Evolutionary conservation across 2,329 filamentous ascomycete genomes (phyloP), one percentile per base, ranked within the genome.

Genomic region (Grosmannia clavigera): DNA sequence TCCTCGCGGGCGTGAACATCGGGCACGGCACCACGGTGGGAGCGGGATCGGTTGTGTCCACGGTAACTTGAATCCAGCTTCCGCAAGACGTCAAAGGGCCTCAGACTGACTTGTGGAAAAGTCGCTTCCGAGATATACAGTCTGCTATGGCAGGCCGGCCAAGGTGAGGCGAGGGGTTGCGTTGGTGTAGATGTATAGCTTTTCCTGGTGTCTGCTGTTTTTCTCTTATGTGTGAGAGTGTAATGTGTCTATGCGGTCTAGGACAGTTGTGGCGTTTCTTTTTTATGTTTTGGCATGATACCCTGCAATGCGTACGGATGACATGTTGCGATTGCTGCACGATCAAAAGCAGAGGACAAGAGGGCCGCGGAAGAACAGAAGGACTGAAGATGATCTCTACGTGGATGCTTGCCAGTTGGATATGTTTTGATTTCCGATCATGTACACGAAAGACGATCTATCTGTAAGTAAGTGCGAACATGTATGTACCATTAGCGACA

Each of bases 21-120:
- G 90, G 91, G 10, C 83, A 83, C 69, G 91, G 91, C 5, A 83
- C 81, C 60, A 89, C 87, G 0, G 81, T 96, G 62, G 91, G 89
- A 11, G 90, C 92, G 7, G 90, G 88, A 16, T 88, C 87, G 66
- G 85, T 96, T 46, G 91, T 96, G 27, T 92, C 89, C 1, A 92
- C 87, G 84, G 77, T 81, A 61, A 52, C 46, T 58, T 58, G 55
- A 60, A 46, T 22, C 46, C 31, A 6, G 11, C 43, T 52, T 25
- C 52, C 51, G 2, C 52, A 5, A 27, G 27, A 25, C 38, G 31
- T 40, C 22, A 27, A 25, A 55, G 25, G 6, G 35, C 11, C 38
- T 11, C 11, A 43, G 48, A 29, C 61, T 63, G 58, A 63, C 58
- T 43, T 22, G 16, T 25, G 35, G 35, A 43, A 33, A 58, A 63